Percentiles rank a stretch among this genome's conserved stretches.
Evolutionary conservation across 2,329 filamentous ascomycete species (phyloP).

Genomic region (Scolecobasidium constrictum): DNA sequence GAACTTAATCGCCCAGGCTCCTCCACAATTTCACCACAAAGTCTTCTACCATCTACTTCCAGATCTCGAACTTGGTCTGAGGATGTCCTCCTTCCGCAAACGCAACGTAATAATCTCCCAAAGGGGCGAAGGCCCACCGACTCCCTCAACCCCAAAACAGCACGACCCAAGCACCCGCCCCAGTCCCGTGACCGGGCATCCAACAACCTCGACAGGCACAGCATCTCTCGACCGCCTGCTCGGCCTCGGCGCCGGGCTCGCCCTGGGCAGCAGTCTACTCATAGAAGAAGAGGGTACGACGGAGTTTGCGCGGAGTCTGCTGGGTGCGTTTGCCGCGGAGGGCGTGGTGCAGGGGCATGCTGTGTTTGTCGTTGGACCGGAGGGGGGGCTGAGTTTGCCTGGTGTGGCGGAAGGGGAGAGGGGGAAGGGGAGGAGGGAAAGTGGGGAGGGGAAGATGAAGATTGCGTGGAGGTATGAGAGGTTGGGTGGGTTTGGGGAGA

Average conservation of each 20-base stretch:
- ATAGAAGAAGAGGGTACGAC: slow-evolving; percentile 87
- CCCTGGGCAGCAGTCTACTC: slow-evolving; percentile 69
- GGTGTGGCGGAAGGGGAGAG: slow-evolving; percentile 45
- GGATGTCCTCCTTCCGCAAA: slow-evolving; percentile 57
- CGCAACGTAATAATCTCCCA: slow-evolving; percentile 48
- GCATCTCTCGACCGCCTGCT: slow-evolving; percentile 74
- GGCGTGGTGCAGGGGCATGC: slow-evolving; percentile 84
- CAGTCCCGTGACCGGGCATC: slow-evolving; percentile 77
- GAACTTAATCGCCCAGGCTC: no score
- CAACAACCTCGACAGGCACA: slow-evolving; percentile 85
- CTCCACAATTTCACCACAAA: no score
- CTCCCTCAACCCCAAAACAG: slow-evolving; percentile 12
- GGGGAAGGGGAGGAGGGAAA: slow-evolving; percentile 25
- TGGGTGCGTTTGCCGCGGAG: slow-evolving; percentile 87
- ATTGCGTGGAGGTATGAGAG: slow-evolving; percentile 97
- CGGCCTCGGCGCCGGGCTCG: slow-evolving; percentile 75
- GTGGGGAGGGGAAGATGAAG: slow-evolving; percentile 64
- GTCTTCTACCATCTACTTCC: neutral
- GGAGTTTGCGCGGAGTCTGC: slow-evolving; percentile 75
- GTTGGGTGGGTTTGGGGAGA: slow-evolving; percentile 57
- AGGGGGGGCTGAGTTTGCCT: slow-evolving; percentile 69
- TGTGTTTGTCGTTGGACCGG: slow-evolving; percentile 73
- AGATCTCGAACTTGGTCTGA: neutral
- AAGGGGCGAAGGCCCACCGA: slow-evolving; percentile 13
- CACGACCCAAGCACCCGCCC: slow-evolving; percentile 53